phyloP scores from a whole-genome alignment of 139 green algal species.

The Chloropicon primus region DNA sequence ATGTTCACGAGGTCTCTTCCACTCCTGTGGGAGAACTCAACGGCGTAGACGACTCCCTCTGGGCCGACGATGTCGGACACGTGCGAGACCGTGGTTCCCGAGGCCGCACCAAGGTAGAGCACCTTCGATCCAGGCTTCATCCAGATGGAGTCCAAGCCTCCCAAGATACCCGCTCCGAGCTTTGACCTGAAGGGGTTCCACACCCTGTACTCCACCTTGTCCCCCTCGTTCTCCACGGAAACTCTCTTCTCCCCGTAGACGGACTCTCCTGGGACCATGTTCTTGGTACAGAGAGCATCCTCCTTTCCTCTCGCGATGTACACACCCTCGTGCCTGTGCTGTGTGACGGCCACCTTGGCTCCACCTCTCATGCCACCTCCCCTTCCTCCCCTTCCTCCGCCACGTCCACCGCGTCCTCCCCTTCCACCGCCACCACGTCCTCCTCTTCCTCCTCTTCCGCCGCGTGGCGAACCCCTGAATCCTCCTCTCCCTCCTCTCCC shows the following conservation, averaged over 20 bases:
- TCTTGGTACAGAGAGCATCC: slow-evolving; percentile 88
- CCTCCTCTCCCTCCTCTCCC: background rate
- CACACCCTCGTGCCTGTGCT: slow-evolving; percentile 86
- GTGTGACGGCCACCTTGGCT: slow-evolving; percentile 66
- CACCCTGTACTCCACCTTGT: slow-evolving; percentile 97
- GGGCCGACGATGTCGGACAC: slow-evolving; percentile 85
- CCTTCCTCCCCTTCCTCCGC: background rate
- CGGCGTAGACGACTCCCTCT: slow-evolving; percentile 88
- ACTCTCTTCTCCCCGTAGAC: slow-evolving; percentile 99
- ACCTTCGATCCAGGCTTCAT: slow-evolving; percentile 87
- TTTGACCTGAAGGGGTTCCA: slow-evolving; percentile 99
- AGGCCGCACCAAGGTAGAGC: slow-evolving; percentile 91
- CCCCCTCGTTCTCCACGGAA: slow-evolving; percentile 61
- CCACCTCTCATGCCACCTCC: slow-evolving; percentile 1
- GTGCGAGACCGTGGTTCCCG: slow-evolving; percentile 84
- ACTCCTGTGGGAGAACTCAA: slow-evolving; percentile 95
- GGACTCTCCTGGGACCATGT: slow-evolving; percentile 86
- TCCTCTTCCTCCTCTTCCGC: background rate
- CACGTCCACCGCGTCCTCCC: background rate
- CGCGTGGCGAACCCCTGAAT: background rate
- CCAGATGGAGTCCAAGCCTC: slow-evolving; percentile 97
- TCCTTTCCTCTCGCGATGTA: slow-evolving; percentile 98
- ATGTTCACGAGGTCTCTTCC: slow-evolving; percentile 99
- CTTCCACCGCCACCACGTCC: background rate
- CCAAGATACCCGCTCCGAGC: slow-evolving; percentile 91